A percentile compares a stretch with the other conserved stretches of the same genome.
These are phyloP conservation scores for Verruconis gallopava DNA, from an alignment of 2,329 filamentous ascomycete genomes.

Conservation along the genomic window DNA sequence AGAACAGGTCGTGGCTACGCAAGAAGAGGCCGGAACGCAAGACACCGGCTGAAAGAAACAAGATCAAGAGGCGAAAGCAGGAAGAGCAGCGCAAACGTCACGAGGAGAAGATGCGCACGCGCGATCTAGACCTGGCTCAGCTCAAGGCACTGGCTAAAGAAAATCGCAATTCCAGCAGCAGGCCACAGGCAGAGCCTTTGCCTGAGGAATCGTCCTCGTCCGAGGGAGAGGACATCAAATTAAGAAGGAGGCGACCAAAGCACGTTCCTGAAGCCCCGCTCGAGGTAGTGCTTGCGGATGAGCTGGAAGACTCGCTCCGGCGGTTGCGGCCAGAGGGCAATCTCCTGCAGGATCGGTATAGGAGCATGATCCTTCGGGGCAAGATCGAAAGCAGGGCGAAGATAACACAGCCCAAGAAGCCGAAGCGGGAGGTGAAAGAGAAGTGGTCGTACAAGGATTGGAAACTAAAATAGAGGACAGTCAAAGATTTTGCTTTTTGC, in stretches of 20 bases:
- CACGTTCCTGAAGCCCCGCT: constrained; percentile 51
- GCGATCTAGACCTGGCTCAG: constrained; percentile 15
- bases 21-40: constrained; percentile 12
- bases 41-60: constrained; percentile 11
- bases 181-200: not conserved
- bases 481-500: too few species aligned
- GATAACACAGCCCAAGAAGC: constrained; percentile 69
- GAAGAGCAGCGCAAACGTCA: constrained; percentile 56
- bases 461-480: constrained; percentile 28
- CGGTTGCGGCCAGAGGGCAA: constrained; percentile 82
- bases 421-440: constrained; percentile 70
- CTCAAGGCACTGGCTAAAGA: constrained; percentile 18
- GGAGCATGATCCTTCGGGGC: constrained; percentile 75
- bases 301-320: constrained; percentile 36
- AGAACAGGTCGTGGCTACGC: not conserved
- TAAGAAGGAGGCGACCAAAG: constrained; percentile 55
- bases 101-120: constrained; percentile 42
- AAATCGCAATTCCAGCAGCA: constrained; percentile 6
- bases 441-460: constrained; percentile 99
- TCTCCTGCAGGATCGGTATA: constrained; percentile 78
- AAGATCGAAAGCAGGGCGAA: constrained; percentile 75
- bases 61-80: constrained; percentile 24
- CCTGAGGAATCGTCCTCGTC: constrained; percentile 13
- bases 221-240: constrained; percentile 24
- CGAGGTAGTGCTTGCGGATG: constrained; percentile 37